phyloP scores from a whole-genome alignment of 345 rosid genomes.

The Erodium maritimum region DNA sequence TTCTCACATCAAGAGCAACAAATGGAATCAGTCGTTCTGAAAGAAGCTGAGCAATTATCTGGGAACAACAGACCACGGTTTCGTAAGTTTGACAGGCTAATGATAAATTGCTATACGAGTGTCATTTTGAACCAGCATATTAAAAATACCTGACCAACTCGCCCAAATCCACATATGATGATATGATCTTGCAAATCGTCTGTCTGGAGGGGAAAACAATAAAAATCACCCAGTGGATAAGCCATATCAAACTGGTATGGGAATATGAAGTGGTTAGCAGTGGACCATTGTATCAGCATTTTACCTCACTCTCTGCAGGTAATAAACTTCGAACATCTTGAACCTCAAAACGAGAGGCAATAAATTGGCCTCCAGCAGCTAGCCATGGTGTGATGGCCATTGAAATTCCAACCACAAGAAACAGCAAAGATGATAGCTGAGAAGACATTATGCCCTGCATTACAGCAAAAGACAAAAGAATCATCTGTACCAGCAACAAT shows the following conservation, averaged over 20 bases:
- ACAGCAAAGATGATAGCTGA: constrained; percentile 78
- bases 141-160: constrained; percentile 77
- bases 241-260: neutral
- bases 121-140: neutral
- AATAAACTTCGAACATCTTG: constrained; percentile 90
- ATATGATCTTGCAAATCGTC: constrained; percentile 98
- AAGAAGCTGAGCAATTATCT: constrained; percentile 99
- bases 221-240: constrained; percentile 5
- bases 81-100: neutral
- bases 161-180: constrained; percentile 92
- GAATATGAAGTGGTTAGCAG: neutral
- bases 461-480: constrained; percentile 12
- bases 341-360: constrained; percentile 93
- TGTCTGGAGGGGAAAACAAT: constrained; percentile 44
- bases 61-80: constrained; percentile 14
- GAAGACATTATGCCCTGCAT: constrained; percentile 93
- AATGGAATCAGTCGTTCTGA: constrained; percentile 94
- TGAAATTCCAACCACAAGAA: constrained; percentile 93
- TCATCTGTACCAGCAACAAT: neutral
- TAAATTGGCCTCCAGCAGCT: constrained; percentile 96
- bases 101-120: neutral
- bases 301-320: constrained; percentile 97
- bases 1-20: constrained; percentile 92
- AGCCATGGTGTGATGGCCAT: constrained; percentile 98
- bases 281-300: constrained; percentile 3